Evolutionary conservation across 2,329 filamentous ascomycete genomes (phyloP), one percentile per base, ranked within the genome.

Genomic region (Claviceps africana): DNA sequence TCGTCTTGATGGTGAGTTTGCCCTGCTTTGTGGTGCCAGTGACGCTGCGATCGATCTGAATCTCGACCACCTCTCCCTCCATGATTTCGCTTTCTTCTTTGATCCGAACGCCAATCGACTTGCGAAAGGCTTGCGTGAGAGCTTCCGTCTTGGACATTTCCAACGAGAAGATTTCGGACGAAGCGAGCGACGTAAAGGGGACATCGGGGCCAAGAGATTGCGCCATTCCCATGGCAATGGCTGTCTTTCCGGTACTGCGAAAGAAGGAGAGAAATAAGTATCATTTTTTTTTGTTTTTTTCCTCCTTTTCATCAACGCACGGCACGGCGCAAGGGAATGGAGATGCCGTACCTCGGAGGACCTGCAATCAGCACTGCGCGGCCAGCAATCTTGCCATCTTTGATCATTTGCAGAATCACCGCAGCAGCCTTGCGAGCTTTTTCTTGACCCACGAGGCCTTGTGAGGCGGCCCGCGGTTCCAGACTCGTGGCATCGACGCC

Each of bases 121-220:
- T 97, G 63, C 93, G 85, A 74, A 98, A 97, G n/a, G 93, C 91
- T 70, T 98, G 93, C 51, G 91, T 96, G 37, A 98, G 81, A 49
- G 93, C 91, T 70, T 98, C 93, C 39, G 93, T 98, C 75, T 98
- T 98, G 62, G 89, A 95, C 91, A 98, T 97, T 70, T 98, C 93
- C 64, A 97, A 80, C 28, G 90, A 96, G 73, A 96, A 98, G 63
- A 98, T 96, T 69, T 98, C 93, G 54, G 90, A 95, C 15, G 90
- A 89, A 44, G 93, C 88, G 57, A 97, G 83, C 71, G 89, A 90
- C 22, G 93, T 98, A 68, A 98, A 98, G 4, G 93, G 93, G 2
- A 96, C 90, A 67, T 98, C 93, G 48, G 89, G 72, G 46, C 91
- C 93, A 50, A 98, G 80, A 31, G 90, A 95, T 68, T 98, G 93